Conservation (phyloP, 2,329 filamentous ascomycete species). For the Cordyceps farinosa region DNA sequence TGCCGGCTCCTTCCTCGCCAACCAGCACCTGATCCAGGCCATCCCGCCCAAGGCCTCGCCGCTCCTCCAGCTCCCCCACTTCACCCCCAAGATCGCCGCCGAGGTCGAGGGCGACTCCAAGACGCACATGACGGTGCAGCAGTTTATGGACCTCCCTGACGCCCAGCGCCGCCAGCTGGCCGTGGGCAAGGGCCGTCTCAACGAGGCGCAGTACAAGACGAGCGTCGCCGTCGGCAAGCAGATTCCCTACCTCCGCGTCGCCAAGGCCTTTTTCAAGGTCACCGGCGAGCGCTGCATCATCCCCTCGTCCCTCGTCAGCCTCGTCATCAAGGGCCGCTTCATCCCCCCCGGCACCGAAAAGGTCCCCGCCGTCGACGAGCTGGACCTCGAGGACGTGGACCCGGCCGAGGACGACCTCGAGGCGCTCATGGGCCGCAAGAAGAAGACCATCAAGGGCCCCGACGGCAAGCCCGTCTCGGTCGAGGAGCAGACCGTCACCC, state of each 20-base stretch:
- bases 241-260: slow-evolving; percentile 77
- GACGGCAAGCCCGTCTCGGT: slow-evolving; percentile 55
- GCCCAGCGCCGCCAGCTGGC: slow-evolving; percentile 67
- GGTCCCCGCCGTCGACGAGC: slow-evolving; percentile 69
- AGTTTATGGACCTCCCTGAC: slow-evolving; percentile 83
- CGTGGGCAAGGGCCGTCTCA: slow-evolving; percentile 67
- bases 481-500: slow-evolving; percentile 64
- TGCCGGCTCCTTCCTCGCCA: slow-evolving; percentile 73
- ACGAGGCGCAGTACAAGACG: slow-evolving; percentile 70
- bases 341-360: slow-evolving; percentile 78
- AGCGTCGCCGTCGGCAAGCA: slow-evolving; percentile 76
- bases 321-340: slow-evolving; percentile 92
- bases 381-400: slow-evolving; percentile 86
- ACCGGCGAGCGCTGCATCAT: slow-evolving; percentile 91
- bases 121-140: slow-evolving; percentile 73
- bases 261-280: slow-evolving; percentile 98
- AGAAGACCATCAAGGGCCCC: slow-evolving; percentile 60
- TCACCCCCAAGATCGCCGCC: slow-evolving; percentile 64
- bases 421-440: slow-evolving; percentile 74
- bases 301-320: slow-evolving; percentile 84
- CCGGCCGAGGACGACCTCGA: slow-evolving; percentile 90
- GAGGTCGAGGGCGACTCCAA: slow-evolving; percentile 73
- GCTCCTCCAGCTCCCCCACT: slow-evolving; percentile 85
- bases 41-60: slow-evolving; percentile 79
- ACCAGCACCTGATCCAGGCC: slow-evolving; percentile 87